These are phyloP conservation scores for Globisporangium yorkense DNA, from an alignment of 352 stramenopile species.

Conservation along the genomic window DNA sequence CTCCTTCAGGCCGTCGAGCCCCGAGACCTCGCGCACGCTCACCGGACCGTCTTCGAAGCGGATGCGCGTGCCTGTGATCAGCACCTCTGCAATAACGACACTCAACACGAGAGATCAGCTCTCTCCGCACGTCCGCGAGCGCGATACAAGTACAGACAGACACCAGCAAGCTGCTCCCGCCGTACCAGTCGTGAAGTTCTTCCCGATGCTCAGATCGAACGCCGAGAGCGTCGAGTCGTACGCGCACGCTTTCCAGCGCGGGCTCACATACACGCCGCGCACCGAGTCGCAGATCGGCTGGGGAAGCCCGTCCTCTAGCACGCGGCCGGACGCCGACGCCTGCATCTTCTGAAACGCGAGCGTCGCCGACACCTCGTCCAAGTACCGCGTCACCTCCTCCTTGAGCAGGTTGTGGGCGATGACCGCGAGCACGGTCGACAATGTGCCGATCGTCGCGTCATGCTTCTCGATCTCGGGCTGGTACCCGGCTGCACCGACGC, in stretches of 20 bases:
- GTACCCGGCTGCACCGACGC: conserved; percentile 1
- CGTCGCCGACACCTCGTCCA: conserved; percentile 61
- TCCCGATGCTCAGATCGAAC: conserved; percentile 79
- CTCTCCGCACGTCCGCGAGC: neutral
- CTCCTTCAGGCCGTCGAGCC: conserved; percentile 43
- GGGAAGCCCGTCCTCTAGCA: conserved; percentile 70
- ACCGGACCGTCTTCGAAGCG: conserved; percentile 57
- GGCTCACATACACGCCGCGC: conserved; percentile 65
- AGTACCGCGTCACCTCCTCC: conserved; percentile 58
- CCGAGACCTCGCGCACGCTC: conserved; percentile 55
- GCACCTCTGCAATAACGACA: conserved; percentile 38
- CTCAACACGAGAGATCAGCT: neutral
- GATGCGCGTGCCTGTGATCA: conserved; percentile 74
- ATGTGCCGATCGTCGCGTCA: conserved; percentile 31
- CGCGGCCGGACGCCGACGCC: conserved; percentile 44
- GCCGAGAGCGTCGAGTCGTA: conserved; percentile 71
- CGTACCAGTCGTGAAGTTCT: conserved; percentile 72
- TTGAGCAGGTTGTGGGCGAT: conserved; percentile 79
- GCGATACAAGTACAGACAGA: neutral
- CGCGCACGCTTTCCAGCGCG: conserved; percentile 77
- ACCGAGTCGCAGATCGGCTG: conserved; percentile 84
- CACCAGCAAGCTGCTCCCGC: neutral
- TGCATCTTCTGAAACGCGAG: conserved; percentile 59
- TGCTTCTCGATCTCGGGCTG: conserved; percentile 35
- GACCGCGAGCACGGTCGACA: conserved; percentile 55